Percentiles rank a stretch among this genome's conserved stretches.
phyloP scores from a whole-genome alignment of 140 eudicot genomes.

The Cichorium intybus region DNA sequence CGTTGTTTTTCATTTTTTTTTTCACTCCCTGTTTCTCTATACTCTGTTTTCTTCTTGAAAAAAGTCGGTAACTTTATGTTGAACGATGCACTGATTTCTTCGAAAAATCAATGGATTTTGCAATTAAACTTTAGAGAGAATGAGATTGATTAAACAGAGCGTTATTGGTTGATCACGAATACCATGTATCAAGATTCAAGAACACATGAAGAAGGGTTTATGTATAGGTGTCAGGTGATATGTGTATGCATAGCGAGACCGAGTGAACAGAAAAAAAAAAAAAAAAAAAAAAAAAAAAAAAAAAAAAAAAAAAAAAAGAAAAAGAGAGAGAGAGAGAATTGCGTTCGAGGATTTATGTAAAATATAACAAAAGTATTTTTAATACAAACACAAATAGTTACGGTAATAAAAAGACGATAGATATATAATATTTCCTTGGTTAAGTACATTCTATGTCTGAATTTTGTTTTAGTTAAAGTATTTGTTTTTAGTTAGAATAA shows the following conservation, averaged over 20 bases:
- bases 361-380: no score
- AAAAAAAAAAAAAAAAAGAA: no score
- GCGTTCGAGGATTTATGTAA: neutral
- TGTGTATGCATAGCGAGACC: neutral
- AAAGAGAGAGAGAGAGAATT: neutral
- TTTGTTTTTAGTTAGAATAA: no score
- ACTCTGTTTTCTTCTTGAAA: neutral
- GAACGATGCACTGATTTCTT: neutral
- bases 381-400: no score
- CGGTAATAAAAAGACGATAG: no score
- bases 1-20: slow-evolving; percentile 46
- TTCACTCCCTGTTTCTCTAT: neutral
- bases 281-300: no score
- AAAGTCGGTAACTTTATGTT: slow-evolving; percentile 10
- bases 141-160: slow-evolving; percentile 16
- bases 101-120: slow-evolving; percentile 5
- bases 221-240: no score
- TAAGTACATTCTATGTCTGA: no score
- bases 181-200: slow-evolving; percentile 26
- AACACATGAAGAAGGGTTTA: slow-evolving; percentile 28
- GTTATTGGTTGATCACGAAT: slow-evolving; percentile 36
- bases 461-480: no score
- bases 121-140: slow-evolving; percentile 34
- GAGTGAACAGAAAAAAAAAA: no score
- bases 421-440: no score